Evolutionary conservation across 805 yeast species (phyloP), one percentile per base, ranked within the genome.

Genomic region (Saccharomycopsis sp.): DNA sequence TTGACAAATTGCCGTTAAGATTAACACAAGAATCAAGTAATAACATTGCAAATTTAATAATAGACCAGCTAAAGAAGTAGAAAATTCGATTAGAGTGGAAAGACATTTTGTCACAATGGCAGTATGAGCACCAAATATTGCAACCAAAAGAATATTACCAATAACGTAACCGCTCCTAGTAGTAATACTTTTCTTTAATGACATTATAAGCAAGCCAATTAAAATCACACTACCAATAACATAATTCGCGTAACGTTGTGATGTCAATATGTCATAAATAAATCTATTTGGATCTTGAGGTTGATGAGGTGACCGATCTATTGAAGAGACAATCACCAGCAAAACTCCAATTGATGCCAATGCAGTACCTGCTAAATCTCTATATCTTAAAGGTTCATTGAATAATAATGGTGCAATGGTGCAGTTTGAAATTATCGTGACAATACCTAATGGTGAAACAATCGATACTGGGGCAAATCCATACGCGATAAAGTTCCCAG

Each of bases 371-470:
- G 54, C 13, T 1, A 68, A 35, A 26, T 68, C 70, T 31, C 62
- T 53, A 8, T 37, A 21, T 9, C 62, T 51, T 11, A 69, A 56
- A 3, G 54, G 55, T 48, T 68, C 73, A 41, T 67, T 62, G 51
- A 71, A 72, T 19, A 71, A 49, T 1, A 72, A 56, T 0, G 77
- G 77, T 0, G 77, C 77, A 19, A 73, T 61, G 1, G 71, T 60
- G 43, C 71, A 63, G 49, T 73, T 72, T 2, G 75, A 64, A 1
- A 73, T 60, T 17, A 70, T 61, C 1, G 77, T 71, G 29, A 71
- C 68, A 1, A 72, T 75, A 3, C 77, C 77, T 26, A 72, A 48
- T 0, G 77, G 75, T 3, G 74, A 67, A 14, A 72, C 74, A 2
- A 70, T 59, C 8, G 70, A 63, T 4, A 71, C 71, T 0, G 74